Conservation (phyloP, 306 rosid genomes). For the Vicia sativa region DNA sequence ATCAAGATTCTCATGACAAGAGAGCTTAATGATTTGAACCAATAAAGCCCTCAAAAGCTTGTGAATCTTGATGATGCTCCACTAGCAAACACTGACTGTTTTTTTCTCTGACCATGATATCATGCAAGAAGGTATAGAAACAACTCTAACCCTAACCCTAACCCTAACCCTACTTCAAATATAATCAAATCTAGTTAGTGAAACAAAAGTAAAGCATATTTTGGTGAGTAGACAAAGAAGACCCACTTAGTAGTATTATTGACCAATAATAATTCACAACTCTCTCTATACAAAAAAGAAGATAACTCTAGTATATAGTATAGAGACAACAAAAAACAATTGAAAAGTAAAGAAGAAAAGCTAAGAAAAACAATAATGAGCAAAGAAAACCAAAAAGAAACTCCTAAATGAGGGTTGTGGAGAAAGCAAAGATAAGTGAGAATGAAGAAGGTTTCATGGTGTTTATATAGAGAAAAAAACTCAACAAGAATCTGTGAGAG, state of each 20-base stretch:
- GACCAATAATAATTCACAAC: background rate
- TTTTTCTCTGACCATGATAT: background rate
- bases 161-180: constrained; percentile 16
- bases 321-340: background rate
- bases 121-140: constrained; percentile 22
- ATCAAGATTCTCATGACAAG: constrained; percentile 76
- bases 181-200: background rate
- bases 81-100: constrained; percentile 58
- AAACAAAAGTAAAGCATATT: constrained; percentile 26
- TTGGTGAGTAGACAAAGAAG: background rate
- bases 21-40: constrained; percentile 33
- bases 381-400: background rate
- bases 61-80: constrained; percentile 99
- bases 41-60: constrained; percentile 36
- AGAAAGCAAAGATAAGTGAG: constrained; percentile 40
- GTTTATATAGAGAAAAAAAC: constrained; percentile 50
- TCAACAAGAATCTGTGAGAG: constrained; percentile 15
- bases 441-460: constrained; percentile 38
- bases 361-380: background rate
- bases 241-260: constrained; percentile 9
- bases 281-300: too few species aligned
- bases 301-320: background rate
- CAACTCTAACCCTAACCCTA: constrained; percentile 56
- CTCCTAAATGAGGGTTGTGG: constrained; percentile 14
- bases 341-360: constrained; percentile 26